Conservation (phyloP, 169 alveolate genomes). For the Plasmodium malariae region DNA sequence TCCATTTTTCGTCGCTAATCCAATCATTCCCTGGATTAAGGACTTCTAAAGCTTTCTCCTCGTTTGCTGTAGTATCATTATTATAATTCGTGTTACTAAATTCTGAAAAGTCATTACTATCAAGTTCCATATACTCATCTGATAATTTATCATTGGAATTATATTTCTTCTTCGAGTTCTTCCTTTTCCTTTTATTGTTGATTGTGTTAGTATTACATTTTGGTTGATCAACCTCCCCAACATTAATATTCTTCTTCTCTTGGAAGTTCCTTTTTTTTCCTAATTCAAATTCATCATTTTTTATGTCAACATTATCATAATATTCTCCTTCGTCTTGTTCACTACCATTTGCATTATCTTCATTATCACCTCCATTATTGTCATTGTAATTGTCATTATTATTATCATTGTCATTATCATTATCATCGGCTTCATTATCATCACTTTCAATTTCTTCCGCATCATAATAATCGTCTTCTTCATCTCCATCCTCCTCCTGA, state of each 20-base stretch:
- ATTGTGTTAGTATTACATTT: neutral
- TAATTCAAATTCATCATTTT: neutral
- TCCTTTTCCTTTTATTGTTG: slow-evolving; percentile 40
- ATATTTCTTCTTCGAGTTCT: slow-evolving; percentile 21
- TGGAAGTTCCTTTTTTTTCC: neutral
- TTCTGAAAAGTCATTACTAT: slow-evolving; percentile 29
- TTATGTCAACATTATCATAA: neutral
- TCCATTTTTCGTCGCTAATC: slow-evolving; percentile 74
- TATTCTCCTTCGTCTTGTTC: neutral
- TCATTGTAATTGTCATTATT: slow-evolving; percentile 1
- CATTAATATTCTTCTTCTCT: slow-evolving; percentile 1
- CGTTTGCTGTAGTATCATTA: slow-evolving; percentile 19
- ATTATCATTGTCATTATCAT: slow-evolving; percentile 13
- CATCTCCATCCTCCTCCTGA: slow-evolving; percentile 12
- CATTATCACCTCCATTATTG: slow-evolving; percentile 22
- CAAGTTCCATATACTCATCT: slow-evolving; percentile 20
- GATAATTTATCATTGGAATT: slow-evolving; percentile 15
- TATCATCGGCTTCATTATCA: neutral
- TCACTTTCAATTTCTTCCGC: slow-evolving; percentile 20
- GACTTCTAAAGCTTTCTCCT: slow-evolving; percentile 18
- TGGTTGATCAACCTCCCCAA: neutral
- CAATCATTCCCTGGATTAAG: slow-evolving; percentile 77
- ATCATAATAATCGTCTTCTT: slow-evolving; percentile 11
- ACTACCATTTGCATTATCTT: neutral
- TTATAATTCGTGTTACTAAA: slow-evolving; percentile 23